Evolutionary conservation across 2,329 filamentous ascomycete species (phyloP), one percentile per base, ranked within the genome.

Genomic region (Penicillium sp.): DNA sequence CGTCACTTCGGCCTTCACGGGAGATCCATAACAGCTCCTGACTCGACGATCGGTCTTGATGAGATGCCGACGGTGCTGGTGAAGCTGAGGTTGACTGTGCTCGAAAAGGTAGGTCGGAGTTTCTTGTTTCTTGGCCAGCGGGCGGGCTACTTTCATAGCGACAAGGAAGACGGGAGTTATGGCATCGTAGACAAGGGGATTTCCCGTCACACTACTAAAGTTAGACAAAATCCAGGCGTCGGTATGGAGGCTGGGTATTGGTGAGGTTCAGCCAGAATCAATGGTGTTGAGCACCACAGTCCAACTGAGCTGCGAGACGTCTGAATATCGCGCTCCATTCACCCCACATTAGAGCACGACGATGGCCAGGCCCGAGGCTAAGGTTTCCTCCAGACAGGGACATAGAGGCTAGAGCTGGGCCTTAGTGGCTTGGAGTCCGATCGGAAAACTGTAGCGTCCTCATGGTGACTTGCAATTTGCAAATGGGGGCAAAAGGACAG

Each of bases 101-200:
- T 49, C 41, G 59, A n/a, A 51, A 50, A 36, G 55, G 47, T 14
- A 58, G 50, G 19, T 16, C 14, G 47, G 41, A 36, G 22, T n/a
- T 70, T 46, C n/a, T 70, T 46, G 43, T 24, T 61, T 76, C 69
- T 41, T 70, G 69, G 27, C 73, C 72, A 47, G 70, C 67, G 47
- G 73, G 61, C 51, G 67, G 60, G 27, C 64, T 61, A 22, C 41
- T 56, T 46, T 68, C 63, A 33, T 63, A 66, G 6, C 67, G 66
- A 60, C 73, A 75, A 13, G 63, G 58, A 16, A 69, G 59, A 50
- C 66, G 70, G 57, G 67, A 65, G 41, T 64, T 65, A 55, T 61
- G 62, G 58, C 74, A 77, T 56, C 70, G 71, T 16, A 68, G 63
- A 56, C 73, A 75, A 36, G 69, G 66, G 13, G 66, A 63, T 31